Evolutionary conservation across 345 rosid genomes (phyloP), one percentile per base, ranked within the genome.

Genomic region (Abelmoschus esculentus): DNA sequence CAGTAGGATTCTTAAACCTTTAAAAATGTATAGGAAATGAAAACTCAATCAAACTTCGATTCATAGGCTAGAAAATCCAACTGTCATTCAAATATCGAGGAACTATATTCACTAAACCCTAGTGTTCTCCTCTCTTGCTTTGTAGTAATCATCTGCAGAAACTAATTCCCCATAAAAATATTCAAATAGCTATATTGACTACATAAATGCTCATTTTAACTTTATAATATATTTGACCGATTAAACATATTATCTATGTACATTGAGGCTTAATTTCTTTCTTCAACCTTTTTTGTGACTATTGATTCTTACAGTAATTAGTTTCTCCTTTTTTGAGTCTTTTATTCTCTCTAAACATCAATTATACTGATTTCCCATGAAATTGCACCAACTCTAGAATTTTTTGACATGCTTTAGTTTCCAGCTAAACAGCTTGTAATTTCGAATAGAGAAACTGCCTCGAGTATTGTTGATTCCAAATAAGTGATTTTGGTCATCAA

Each of bases 91-190:
- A 74, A 70, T 11, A 70, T 84, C 67, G 90, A 86, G 34, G 96
- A 91, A 56, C 85, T 91, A 7, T 86, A 75, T 72, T 18, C 81
- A 3, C 72, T 84, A 55, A 81, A 79, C 78, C 85, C 82, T 50
- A 83, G 72, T 71, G 93, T 93, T 77, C 83, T 91, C 52, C 80
- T 91, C 22, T 91, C 91, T 75, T 87, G 97, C 76, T 91, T 89
- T 75, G 90, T 87, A 40, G 83, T 85, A 55, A 19, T 53, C 4
- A 76, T 86, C 46, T 89, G 83, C 74, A 79, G 71, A 65, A 54
- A 54, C 19, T 19, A 26, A 54, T 54, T 2, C 12, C 8, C 58
- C 58, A 54, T 4, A 50, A n/a, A 49, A 63, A 19, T 12, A 49
- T 13, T 15, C 54, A 13, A 49, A 49, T 18, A 36, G 15, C 50